Evolutionary conservation across 1,284 basidiomycete species (phyloP).

Genomic region (Sporisorium scitamineum): DNA sequence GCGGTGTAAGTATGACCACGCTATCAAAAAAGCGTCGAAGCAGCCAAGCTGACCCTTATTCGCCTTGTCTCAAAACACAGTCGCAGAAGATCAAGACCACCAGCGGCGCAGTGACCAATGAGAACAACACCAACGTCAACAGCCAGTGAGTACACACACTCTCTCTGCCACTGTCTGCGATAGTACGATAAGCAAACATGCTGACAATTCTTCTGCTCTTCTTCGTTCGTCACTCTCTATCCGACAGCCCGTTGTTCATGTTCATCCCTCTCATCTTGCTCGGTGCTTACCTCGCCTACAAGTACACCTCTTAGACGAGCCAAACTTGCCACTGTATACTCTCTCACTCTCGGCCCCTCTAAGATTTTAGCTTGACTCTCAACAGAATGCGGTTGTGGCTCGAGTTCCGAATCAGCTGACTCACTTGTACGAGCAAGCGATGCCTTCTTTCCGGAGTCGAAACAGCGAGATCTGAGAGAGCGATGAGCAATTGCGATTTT

Average conservation of each 20-base stretch:
- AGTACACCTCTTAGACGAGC: slow-evolving; percentile 47
- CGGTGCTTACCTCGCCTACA: slow-evolving; percentile 59
- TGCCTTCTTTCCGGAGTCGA: background rate
- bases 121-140: slow-evolving; percentile 53
- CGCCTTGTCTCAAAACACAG: slow-evolving; percentile 5
- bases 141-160: slow-evolving; percentile 51
- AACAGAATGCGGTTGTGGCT: background rate
- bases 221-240: background rate
- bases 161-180: too few relatives aligned
- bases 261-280: slow-evolving; percentile 60
- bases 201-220: background rate
- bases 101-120: slow-evolving; percentile 53
- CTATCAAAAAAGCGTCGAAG: background rate
- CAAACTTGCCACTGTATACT: slow-evolving; percentile 9
- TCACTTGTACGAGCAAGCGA: too few relatives aligned
- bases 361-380: slow-evolving; percentile 11
- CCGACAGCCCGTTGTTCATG: slow-evolving; percentile 62
- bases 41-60: background rate
- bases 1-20: slow-evolving; percentile 48
- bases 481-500: background rate
- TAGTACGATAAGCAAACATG: too few relatives aligned
- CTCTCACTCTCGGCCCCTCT: slow-evolving; percentile 2
- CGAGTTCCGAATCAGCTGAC: background rate
- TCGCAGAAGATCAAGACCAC: slow-evolving; percentile 48
- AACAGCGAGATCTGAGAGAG: background rate